A percentile compares a stretch with the other conserved stretches of the same genome.
Conservation (phyloP, 768 basidiomycete genomes). For the Clitopilus hobsonii region DNA sequence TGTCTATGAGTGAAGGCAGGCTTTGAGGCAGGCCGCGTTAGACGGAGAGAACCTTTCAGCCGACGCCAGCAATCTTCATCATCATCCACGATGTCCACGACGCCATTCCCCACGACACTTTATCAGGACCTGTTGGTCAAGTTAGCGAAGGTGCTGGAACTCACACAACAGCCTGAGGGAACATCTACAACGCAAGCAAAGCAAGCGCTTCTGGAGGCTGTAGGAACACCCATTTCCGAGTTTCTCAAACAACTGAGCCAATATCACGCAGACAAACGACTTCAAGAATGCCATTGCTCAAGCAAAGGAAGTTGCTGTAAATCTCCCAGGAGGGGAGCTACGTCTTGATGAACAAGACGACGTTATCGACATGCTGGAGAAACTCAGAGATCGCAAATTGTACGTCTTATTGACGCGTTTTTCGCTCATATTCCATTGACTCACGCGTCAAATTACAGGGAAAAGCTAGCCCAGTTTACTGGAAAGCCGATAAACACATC, state of each 20-base stretch:
- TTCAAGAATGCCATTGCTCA: conserved; percentile 55
- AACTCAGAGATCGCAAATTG: conserved; percentile 60
- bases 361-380: conserved; percentile 64
- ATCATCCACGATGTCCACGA: conserved; percentile 19
- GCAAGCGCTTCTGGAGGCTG: conserved; percentile 64
- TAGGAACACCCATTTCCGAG: conserved; percentile 22
- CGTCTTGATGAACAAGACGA: conserved; percentile 65
- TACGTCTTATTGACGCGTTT: conserved; percentile 19
- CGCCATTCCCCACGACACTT: conserved; percentile 37
- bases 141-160: conserved; percentile 54
- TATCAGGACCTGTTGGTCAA: conserved; percentile 59
- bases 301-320: conserved; percentile 54
- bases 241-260: neutral
- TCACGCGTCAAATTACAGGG: conserved; percentile 31
- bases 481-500: conserved; percentile 24
- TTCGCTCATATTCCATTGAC: neutral
- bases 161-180: conserved; percentile 55
- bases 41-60: too few species aligned
- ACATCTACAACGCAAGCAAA: conserved; percentile 52
- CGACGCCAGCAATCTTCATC: neutral
- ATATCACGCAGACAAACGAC: conserved; percentile 54
- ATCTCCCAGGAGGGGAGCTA: conserved; percentile 72
- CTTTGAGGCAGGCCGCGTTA: too few species aligned
- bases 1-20: too few species aligned
- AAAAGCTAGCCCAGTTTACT: conserved; percentile 51